Evolutionary conservation across 1,284 basidiomycete genomes (phyloP).

Genomic region (Coniophora puteana): DNA sequence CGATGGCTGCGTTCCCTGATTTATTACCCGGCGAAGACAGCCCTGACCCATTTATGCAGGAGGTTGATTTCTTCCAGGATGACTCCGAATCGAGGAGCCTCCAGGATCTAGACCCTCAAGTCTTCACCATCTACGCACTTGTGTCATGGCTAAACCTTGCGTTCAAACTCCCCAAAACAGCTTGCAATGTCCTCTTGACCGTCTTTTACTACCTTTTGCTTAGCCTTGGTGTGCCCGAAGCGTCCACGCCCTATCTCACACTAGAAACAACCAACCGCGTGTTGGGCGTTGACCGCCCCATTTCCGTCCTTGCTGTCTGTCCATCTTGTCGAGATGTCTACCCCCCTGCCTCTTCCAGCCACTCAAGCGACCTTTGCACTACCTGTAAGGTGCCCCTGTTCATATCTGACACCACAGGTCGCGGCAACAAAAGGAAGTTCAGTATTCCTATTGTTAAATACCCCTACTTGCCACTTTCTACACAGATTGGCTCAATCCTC

Average conservation of each 20-base stretch:
- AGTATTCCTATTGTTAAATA: neutral
- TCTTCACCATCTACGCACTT: slow-evolving; percentile 5
- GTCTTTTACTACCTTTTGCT: neutral
- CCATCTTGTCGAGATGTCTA: neutral
- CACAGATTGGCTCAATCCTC: neutral
- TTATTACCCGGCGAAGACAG: too few relatives aligned
- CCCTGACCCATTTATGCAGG: neutral
- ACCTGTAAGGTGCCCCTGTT: neutral
- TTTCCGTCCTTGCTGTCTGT: neutral
- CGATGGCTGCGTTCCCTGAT: too few relatives aligned
- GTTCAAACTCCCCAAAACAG: neutral
- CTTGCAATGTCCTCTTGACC: slow-evolving; percentile 3
- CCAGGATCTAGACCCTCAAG: neutral
- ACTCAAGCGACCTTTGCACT: neutral
- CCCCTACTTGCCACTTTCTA: neutral
- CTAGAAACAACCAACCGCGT: slow-evolving; percentile 5
- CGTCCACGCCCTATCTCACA: neutral
- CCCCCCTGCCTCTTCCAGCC: neutral
- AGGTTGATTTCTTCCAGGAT: neutral
- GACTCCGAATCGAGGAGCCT: neutral
- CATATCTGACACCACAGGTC: neutral
- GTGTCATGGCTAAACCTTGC: slow-evolving; percentile 6
- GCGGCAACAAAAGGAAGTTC: neutral
- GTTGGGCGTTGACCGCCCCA: neutral
- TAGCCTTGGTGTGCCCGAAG: neutral